These are phyloP conservation scores for Ascobolus immersus DNA, from an alignment of 495 filamentous ascomycete genomes.

Conservation along the genomic window DNA sequence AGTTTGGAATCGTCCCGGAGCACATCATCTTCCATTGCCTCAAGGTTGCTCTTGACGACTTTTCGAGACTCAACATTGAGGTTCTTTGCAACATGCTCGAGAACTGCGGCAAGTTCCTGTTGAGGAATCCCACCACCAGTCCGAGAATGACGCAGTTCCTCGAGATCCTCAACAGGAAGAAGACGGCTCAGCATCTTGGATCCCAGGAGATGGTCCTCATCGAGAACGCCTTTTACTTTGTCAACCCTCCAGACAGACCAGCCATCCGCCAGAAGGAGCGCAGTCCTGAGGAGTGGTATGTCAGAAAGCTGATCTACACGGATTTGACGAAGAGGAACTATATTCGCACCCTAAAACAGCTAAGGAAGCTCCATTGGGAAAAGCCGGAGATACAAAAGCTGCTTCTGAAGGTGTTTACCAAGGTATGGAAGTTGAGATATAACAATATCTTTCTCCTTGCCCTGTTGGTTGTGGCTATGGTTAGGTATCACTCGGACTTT, in stretches of 20 bases:
- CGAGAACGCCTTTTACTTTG: slow-evolving; percentile 95
- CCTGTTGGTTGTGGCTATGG: slow-evolving; percentile 64
- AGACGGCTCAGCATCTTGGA: slow-evolving; percentile 76
- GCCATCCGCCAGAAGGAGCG: slow-evolving; percentile 92
- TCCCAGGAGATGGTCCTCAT: slow-evolving; percentile 95
- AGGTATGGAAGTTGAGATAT: slow-evolving; percentile 91
- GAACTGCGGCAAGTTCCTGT: slow-evolving; percentile 83
- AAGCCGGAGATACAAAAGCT: slow-evolving; percentile 42
- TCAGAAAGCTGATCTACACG: slow-evolving; percentile 69
- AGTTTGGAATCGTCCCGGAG: slow-evolving; percentile 93
- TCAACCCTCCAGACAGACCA: slow-evolving; percentile 77
- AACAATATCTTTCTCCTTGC: slow-evolving; percentile 89
- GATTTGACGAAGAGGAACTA: slow-evolving; percentile 89
- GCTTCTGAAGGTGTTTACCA: slow-evolving; percentile 76
- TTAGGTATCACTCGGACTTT: slow-evolving; percentile 79
- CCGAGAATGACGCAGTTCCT: slow-evolving; percentile 82
- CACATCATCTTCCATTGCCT: slow-evolving; percentile 98
- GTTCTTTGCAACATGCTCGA: slow-evolving; percentile 94
- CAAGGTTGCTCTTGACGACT: slow-evolving; percentile 90
- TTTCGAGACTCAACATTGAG: slow-evolving; percentile 95
- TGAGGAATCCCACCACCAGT: slow-evolving; percentile 80
- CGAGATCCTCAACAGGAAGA: slow-evolving; percentile 88
- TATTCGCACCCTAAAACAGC: slow-evolving; percentile 71
- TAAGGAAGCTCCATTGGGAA: slow-evolving; percentile 93
- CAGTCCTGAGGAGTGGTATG: slow-evolving; percentile 73